Conservation (phyloP, 768 basidiomycete genomes). For the Naganishia randhawae region DNA sequence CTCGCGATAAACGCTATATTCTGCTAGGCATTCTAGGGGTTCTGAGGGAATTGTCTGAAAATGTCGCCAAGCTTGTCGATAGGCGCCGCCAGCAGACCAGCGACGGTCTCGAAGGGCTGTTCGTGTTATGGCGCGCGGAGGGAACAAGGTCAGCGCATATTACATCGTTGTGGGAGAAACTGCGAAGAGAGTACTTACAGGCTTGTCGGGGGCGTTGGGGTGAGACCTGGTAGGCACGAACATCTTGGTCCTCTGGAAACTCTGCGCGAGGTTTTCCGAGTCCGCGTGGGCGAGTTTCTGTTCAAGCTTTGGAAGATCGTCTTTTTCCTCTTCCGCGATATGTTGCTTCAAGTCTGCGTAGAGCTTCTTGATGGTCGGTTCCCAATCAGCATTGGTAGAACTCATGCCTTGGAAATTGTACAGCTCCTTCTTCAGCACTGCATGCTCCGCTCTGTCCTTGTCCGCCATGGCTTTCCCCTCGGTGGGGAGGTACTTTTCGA, state of each 20-base stretch:
- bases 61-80: conserved; percentile 35
- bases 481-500: conserved; percentile 31
- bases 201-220: conserved; percentile 34
- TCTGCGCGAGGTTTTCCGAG: conserved; percentile 20
- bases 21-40: too few species aligned
- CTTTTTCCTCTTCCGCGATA: conserved; percentile 32
- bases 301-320: conserved; percentile 33
- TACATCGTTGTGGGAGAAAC: background rate
- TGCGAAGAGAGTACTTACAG: conserved; percentile 27
- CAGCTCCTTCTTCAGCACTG: conserved; percentile 19
- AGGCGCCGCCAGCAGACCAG: conserved; percentile 30
- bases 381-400: conserved; percentile 25
- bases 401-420: conserved; percentile 32
- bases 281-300: conserved; percentile 14
- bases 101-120: conserved; percentile 37
- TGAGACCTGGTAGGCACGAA: conserved; percentile 36
- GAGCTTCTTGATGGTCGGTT: conserved; percentile 30
- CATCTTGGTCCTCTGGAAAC: conserved; percentile 34
- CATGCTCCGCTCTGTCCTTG: conserved; percentile 29
- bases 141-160: too few species aligned
- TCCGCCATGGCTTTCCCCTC: conserved; percentile 33
- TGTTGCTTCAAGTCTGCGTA: conserved; percentile 24
- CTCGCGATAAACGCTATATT: too few species aligned
- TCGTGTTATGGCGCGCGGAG: background rate
- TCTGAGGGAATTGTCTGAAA: conserved; percentile 32